Evolutionary conservation across 1,284 basidiomycete species (phyloP).

Genomic region (Sanghuangporus baumii): DNA sequence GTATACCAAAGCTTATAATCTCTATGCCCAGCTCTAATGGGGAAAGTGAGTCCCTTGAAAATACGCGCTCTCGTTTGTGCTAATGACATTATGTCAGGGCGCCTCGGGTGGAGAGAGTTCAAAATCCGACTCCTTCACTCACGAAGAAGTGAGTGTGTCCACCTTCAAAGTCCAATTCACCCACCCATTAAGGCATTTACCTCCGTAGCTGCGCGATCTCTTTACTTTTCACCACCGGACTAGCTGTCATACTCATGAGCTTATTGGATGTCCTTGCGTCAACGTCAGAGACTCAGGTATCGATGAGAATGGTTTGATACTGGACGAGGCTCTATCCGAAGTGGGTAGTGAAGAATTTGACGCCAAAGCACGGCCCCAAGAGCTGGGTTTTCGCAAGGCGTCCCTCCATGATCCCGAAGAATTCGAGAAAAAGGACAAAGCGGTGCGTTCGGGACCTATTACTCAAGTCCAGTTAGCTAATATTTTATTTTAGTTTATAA

Average conservation of each 20-base stretch:
- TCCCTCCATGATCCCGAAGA: conserved; percentile 54
- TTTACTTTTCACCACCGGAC: conserved; percentile 84
- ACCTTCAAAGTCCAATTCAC: not conserved
- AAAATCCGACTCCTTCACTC: conserved; percentile 81
- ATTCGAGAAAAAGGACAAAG: conserved; percentile 46
- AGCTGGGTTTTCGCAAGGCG: conserved; percentile 63
- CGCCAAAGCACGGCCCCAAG: conserved; percentile 26
- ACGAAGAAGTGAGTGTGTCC: conserved; percentile 65
- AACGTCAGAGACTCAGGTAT: conserved; percentile 22
- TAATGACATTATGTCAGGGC: conserved; percentile 32
- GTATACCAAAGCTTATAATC: conserved; percentile 12
- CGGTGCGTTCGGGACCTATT: conserved; percentile 34
- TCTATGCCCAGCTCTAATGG: conserved; percentile 51
- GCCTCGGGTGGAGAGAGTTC: conserved; percentile 38
- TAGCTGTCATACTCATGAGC: conserved; percentile 87
- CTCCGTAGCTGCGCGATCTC: conserved; percentile 73
- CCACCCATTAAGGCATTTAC: not conserved
- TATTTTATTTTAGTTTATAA: conserved; percentile 46
- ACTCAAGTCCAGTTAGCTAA: not conserved
- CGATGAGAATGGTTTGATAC: conserved; percentile 21
- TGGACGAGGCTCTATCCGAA: conserved; percentile 23
- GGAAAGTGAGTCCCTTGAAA: conserved; percentile 40
- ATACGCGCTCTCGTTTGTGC: not conserved
- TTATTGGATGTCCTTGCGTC: conserved; percentile 72
- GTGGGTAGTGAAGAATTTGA: conserved; percentile 37